These are phyloP conservation scores for Anthracocystis setariae DNA, from an alignment of 1,284 basidiomycete species.

Conservation along the genomic window DNA sequence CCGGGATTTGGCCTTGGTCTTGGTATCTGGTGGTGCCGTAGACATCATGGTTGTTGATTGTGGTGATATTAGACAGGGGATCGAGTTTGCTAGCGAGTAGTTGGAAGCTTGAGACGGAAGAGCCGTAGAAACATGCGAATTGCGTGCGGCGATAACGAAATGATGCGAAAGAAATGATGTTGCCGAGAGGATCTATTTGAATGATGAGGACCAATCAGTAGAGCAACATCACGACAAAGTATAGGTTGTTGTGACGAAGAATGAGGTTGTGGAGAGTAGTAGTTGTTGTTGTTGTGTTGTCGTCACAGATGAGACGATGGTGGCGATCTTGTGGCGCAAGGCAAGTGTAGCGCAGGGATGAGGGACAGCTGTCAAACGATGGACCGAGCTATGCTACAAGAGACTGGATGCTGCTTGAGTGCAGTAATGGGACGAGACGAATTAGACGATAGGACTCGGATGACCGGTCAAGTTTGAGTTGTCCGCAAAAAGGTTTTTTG, in stretches of 20 bases:
- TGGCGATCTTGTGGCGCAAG: too few species aligned
- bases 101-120: not conserved
- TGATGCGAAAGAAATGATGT: not conserved
- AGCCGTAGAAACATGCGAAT: not conserved
- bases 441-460: not conserved
- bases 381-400: slow-evolving; percentile 2
- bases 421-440: not conserved
- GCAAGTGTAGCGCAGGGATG: too few species aligned
- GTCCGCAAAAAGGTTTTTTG: not conserved
- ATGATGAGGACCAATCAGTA: not conserved
- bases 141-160: not conserved
- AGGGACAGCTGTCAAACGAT: too few species aligned
- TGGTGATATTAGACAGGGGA: not conserved
- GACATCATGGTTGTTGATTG: slow-evolving; percentile 19
- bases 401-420: not conserved
- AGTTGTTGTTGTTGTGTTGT: too few species aligned
- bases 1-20: slow-evolving; percentile 29
- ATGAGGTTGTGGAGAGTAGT: too few species aligned
- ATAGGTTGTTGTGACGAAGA: not conserved
- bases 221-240: slow-evolving; percentile 8
- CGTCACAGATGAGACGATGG: too few species aligned
- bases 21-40: slow-evolving; percentile 31
- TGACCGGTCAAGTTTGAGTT: not conserved
- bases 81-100: not conserved
- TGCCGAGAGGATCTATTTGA: not conserved